Percentiles rank a stretch among this genome's conserved stretches.
Conservation (phyloP, 768 basidiomycete genomes). For the Suillus fuscotomentosus region DNA sequence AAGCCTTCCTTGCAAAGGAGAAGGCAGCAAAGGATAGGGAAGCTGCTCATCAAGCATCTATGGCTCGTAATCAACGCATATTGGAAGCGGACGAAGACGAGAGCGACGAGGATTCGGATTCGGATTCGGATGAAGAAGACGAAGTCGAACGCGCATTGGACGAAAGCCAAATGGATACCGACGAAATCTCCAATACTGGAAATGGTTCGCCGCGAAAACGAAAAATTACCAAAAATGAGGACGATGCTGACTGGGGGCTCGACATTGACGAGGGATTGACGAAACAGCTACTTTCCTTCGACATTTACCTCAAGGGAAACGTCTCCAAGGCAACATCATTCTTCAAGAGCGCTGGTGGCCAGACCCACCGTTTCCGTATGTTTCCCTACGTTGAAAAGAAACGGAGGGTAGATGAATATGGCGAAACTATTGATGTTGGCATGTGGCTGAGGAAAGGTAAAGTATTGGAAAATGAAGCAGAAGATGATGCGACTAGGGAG, state of each 20-base stretch:
- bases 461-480: slow-evolving; percentile 86
- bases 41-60: slow-evolving; percentile 80
- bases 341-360: slow-evolving; percentile 75
- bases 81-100: slow-evolving; percentile 94
- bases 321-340: slow-evolving; percentile 83
- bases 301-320: slow-evolving; percentile 97
- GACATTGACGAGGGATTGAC: slow-evolving; percentile 77
- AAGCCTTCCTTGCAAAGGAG: slow-evolving; percentile 74
- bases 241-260: slow-evolving; percentile 64
- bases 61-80: slow-evolving; percentile 81
- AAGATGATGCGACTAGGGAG: slow-evolving; percentile 78
- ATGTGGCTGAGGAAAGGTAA: slow-evolving; percentile 94
- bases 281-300: slow-evolving; percentile 80
- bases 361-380: slow-evolving; percentile 88
- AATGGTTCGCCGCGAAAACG: slow-evolving; percentile 31
- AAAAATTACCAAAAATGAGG: slow-evolving; percentile 47
- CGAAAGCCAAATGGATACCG: slow-evolving; percentile 47
- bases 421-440: slow-evolving; percentile 92
- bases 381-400: slow-evolving; percentile 96
- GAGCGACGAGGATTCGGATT: slow-evolving; percentile 66
- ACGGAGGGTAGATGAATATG: slow-evolving; percentile 90
- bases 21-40: slow-evolving; percentile 77
- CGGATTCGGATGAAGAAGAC: slow-evolving; percentile 61
- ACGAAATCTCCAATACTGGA: slow-evolving; percentile 30
- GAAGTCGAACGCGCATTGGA: slow-evolving; percentile 57